Conservation (phyloP, 2,329 filamentous ascomycete species). For the Verticillium dahliae region DNA sequence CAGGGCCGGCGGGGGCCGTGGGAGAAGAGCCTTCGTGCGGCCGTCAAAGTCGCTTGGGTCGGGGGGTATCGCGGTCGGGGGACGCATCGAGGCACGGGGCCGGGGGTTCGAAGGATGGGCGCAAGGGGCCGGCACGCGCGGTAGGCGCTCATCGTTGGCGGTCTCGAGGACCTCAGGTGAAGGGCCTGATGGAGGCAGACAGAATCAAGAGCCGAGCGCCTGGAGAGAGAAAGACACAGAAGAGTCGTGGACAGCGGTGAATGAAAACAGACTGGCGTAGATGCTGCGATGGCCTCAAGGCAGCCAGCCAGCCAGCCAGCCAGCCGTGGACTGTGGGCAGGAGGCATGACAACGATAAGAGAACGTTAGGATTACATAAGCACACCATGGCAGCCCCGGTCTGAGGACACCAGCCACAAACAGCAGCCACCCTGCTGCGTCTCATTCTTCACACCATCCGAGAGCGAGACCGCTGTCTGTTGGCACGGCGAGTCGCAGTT, state of each 20-base stretch:
- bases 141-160: neutral
- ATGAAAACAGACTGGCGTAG: too few relatives aligned
- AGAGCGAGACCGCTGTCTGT: too few relatives aligned
- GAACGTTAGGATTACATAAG: neutral
- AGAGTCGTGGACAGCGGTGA: too few relatives aligned
- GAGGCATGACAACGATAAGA: too few relatives aligned
- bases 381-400: neutral
- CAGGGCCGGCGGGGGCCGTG: neutral
- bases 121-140: neutral
- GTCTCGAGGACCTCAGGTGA: neutral
- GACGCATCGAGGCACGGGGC: neutral
- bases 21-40: neutral
- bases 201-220: neutral
- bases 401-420: neutral
- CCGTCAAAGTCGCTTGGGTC: neutral
- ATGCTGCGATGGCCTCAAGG: too few relatives aligned
- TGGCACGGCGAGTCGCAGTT: neutral
- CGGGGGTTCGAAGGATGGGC: neutral
- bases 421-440: neutral
- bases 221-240: neutral
- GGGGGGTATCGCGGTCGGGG: neutral
- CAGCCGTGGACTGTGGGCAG: too few relatives aligned
- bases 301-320: too few relatives aligned
- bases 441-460: neutral
- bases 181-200: neutral